phyloP scores from a whole-genome alignment of 306 rosid genomes.

The Vigna nakashimae region DNA sequence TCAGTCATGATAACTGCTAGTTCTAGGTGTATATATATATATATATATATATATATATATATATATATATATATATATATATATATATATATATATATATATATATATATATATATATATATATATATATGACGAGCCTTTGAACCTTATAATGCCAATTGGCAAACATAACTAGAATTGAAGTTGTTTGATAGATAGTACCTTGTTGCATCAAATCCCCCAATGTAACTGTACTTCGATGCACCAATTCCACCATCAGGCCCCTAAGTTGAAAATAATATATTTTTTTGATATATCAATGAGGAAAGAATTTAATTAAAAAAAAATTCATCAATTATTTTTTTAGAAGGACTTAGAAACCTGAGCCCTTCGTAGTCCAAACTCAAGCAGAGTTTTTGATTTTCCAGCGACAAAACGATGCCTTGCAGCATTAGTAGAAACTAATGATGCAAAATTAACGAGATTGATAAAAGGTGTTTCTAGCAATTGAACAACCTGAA shows the following conservation, averaged over 20 bases:
- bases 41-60: too few relatives aligned
- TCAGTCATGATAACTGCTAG: background rate
- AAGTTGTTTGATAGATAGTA: constrained; percentile 44
- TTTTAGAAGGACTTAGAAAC: constrained; percentile 38
- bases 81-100: too few relatives aligned
- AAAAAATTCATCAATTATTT: constrained; percentile 13
- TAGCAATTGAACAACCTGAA: constrained; percentile 92
- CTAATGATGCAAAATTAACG: constrained; percentile 81
- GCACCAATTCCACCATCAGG: constrained; percentile 97
- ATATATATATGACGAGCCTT: background rate
- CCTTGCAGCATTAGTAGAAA: constrained; percentile 92
- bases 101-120: too few relatives aligned
- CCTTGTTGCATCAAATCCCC: constrained; percentile 98
- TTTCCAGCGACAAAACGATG: constrained; percentile 95
- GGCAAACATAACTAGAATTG: background rate
- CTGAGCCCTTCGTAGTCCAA: constrained; percentile 96
- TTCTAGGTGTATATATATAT: background rate
- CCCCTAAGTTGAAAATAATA: constrained; percentile 63
- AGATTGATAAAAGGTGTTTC: constrained; percentile 91
- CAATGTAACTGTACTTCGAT: constrained; percentile 90
- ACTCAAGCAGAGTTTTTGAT: constrained; percentile 84
- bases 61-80: too few relatives aligned
- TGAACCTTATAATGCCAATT: background rate
- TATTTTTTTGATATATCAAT: constrained; percentile 35
- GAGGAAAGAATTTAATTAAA: background rate